Evolutionary conservation across 352 stramenopile species (phyloP).

Genomic region (Phytophthora idaei): DNA sequence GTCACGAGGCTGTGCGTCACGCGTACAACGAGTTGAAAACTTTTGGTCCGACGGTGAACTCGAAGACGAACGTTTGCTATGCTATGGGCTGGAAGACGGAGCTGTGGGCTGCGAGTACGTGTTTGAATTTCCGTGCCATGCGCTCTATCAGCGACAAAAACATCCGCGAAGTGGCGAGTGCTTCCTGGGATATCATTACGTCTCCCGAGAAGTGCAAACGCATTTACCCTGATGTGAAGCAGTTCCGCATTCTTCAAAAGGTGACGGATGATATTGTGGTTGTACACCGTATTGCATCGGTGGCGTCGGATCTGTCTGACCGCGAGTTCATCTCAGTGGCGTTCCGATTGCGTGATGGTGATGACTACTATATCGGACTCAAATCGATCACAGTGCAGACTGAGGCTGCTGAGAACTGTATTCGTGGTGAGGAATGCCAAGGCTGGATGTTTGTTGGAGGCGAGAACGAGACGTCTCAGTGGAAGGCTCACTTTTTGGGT

Average conservation of each 20-base stretch:
- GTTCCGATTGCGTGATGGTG: constrained; percentile 72
- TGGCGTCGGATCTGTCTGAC: constrained; percentile 75
- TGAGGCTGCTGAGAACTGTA: constrained; percentile 76
- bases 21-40: constrained; percentile 82
- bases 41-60: constrained; percentile 77
- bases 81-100: constrained; percentile 88
- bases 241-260: constrained; percentile 85
- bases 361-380: constrained; percentile 81
- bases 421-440: constrained; percentile 81
- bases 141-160: no score
- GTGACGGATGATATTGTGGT: constrained; percentile 87
- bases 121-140: constrained; percentile 34
- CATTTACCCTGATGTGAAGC: constrained; percentile 85
- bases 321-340: constrained; percentile 82
- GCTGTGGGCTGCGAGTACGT: constrained; percentile 78
- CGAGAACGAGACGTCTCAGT: constrained; percentile 64
- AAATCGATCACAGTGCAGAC: constrained; percentile 80
- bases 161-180: no score
- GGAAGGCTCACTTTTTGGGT: constrained; percentile 81
- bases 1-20: constrained; percentile 77
- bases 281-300: constrained; percentile 74
- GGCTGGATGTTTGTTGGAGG: constrained; percentile 85
- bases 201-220: constrained; percentile 82
- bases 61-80: constrained; percentile 86
- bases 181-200: constrained; percentile 68